A percentile compares a stretch with the other conserved stretches of the same genome.
These are phyloP conservation scores for Vigna reflexopilosa DNA, from an alignment of 306 rosid genomes.

Conservation along the genomic window DNA sequence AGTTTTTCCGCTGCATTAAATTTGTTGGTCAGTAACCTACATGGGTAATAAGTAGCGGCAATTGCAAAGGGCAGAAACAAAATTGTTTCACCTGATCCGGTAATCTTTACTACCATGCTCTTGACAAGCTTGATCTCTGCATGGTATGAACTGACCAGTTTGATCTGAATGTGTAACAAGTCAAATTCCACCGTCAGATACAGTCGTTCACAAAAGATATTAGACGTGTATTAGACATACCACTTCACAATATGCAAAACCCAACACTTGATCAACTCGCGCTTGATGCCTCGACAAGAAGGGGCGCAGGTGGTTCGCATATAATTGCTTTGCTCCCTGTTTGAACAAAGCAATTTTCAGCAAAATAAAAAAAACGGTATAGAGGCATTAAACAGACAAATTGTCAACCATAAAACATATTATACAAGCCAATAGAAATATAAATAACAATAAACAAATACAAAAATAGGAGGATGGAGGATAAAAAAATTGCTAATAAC, in stretches of 20 bases:
- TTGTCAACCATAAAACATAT: constrained; percentile 12
- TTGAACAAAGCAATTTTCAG: constrained; percentile 42
- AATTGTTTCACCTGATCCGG: constrained; percentile 69
- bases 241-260: constrained; percentile 66
- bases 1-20: constrained; percentile 48
- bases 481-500: neutral
- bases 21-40: constrained; percentile 14
- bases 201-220: neutral
- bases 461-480: neutral
- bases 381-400: constrained; percentile 25
- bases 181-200: constrained; percentile 15
- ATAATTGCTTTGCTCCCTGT: constrained; percentile 85
- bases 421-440: neutral
- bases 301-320: constrained; percentile 74
- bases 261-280: constrained; percentile 67
- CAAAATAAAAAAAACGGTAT: constrained; percentile 2
- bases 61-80: constrained; percentile 10
- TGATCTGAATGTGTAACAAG: constrained; percentile 58
- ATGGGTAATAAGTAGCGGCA: neutral
- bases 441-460: constrained; percentile 12
- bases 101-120: constrained; percentile 53
- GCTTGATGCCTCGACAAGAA: constrained; percentile 77
- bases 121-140: constrained; percentile 65
- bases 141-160: constrained; percentile 63
- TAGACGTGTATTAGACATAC: constrained; percentile 48